Evolutionary conservation across 2,329 filamentous ascomycete species (phyloP), one percentile per base, ranked within the genome.

Genomic region (Colletotrichum nymphaeae): DNA sequence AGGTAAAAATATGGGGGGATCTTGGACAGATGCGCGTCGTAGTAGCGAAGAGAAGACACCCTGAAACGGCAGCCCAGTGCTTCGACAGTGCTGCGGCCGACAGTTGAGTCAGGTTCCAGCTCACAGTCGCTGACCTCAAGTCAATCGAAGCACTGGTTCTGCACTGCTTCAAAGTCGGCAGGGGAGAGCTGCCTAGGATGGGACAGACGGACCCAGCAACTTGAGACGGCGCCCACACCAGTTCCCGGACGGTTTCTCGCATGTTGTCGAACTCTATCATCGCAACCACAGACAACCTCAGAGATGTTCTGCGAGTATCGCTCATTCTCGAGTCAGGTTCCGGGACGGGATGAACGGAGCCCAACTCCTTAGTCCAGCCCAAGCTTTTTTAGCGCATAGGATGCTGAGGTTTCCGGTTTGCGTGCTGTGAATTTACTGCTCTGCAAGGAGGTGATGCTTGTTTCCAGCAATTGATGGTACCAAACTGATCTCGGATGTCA

Each of bases 191-290:
- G 56, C 19, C 14, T 7, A 62, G 60, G 55, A 69, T 70, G 67
- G 70, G 60, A 70, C 67, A 73, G 46, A 69, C 26, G 52, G 60
- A 26, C 49, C 62, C 56, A 70, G 67, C 60, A 56, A 66, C 71
- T 66, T 66, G 71, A 71, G 71, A 71, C 67, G 62, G 30, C 49
- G 5, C 24, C 3, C 16, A 12, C 62, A 37, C 32, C 30, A 24
- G 46, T 60, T 60, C 60, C 37, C 69, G 59, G 32, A 69, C 42
- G 32, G 7, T n/a, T 19, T 11, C 24, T 24, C 14, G 16, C 32
- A 30, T 53, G 30, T 32, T 37, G 46, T 30, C n/a, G 19, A 14
- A 59, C 66, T 56, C 46, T 62, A 46, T 46, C 37, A 42, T 19
- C 37, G 37, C 16, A 3, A 14, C 22, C 6, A 46, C 5, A n/a